Conservation (phyloP, 2,329 filamentous ascomycete genomes). For the Ceratocystiopsis sp. region DNA sequence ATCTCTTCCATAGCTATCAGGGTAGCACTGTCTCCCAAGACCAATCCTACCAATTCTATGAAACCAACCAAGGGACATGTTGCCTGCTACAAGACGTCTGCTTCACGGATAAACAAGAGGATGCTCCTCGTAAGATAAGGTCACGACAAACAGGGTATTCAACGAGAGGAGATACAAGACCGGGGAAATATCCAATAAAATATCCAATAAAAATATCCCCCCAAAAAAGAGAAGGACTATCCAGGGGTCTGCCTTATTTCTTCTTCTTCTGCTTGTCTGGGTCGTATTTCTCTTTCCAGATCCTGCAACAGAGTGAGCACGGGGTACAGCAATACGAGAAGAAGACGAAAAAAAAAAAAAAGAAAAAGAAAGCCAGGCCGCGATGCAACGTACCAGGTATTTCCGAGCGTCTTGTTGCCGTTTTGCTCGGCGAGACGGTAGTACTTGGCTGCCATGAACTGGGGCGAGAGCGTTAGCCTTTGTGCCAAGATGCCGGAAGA, state of each 20-base stretch:
- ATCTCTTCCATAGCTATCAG: no score
- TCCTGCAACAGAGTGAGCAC: conserved; percentile 37
- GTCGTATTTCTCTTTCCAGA: conserved; percentile 95
- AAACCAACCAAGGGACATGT: no score
- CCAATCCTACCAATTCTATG: no score
- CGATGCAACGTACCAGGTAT: conserved; percentile 62
- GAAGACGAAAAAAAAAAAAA: neutral
- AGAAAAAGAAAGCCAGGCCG: no score
- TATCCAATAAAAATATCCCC: neutral
- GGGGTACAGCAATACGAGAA: neutral
- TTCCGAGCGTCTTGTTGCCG: conserved; percentile 80
- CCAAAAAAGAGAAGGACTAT: neutral
- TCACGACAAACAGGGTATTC: neutral
- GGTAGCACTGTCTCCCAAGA: no score
- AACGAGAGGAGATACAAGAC: no score
- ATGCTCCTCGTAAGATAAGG: neutral
- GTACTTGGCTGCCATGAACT: conserved; percentile 76
- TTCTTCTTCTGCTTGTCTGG: conserved; percentile 25
- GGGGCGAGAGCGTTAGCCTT: conserved; percentile 29
- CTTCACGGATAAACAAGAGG: no score
- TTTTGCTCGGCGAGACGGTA: conserved; percentile 72
- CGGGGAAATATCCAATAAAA: neutral
- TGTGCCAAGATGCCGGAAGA: conserved; percentile 19
- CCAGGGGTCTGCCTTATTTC: neutral
- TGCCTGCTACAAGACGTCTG: no score